Evolutionary conservation across 805 yeast species (phyloP), one percentile per base, ranked within the genome.

Genomic region (Teunomyces stri): DNA sequence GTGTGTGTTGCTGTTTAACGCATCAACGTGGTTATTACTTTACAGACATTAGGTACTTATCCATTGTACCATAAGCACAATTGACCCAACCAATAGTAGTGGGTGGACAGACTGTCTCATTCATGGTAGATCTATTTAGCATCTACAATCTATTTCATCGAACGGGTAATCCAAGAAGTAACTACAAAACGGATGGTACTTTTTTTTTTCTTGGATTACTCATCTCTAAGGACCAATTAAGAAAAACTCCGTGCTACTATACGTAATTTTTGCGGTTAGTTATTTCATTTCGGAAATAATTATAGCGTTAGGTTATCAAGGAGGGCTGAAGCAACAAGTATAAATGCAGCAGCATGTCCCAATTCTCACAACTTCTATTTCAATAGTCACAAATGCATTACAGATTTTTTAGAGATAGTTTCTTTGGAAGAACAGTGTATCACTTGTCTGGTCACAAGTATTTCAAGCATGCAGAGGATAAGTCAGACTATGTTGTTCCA

Each of bases 371-470:
- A 18, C 7, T 18, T 18, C 34, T n/a, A 65, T 77, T 2, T 69
- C 78, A 5, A 51, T 80, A 10, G 54, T 15, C 4, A 7, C 7
- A 27, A 30, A 45, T 43, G 46, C 42, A 43, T 36, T 42, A 46
- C 29, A 46, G 49, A 44, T 67, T 69, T 40, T 33, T 69, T 15
- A 63, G 66, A 55, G 69, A 65, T 40, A 58, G 65, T 42, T 66
- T 66, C 39, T 54, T 54, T 51, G 73, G 72, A 25, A 56, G 68
- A 35, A 10, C 58, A 10, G 46, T 58, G 16, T 64, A 69, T 47
- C 62, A 58, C 27, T 36, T 65, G n/a, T 60, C 69, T 9, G 48
- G 55, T 11, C 63, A 61, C 42, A 66, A 57, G 41, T 21, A 51
- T 20, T 56, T 62, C 35, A 46, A 36, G 3, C 53, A 64, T 30